These are phyloP conservation scores for Floccularia luteovirens DNA, from an alignment of 768 basidiomycete genomes.

Conservation along the genomic window DNA sequence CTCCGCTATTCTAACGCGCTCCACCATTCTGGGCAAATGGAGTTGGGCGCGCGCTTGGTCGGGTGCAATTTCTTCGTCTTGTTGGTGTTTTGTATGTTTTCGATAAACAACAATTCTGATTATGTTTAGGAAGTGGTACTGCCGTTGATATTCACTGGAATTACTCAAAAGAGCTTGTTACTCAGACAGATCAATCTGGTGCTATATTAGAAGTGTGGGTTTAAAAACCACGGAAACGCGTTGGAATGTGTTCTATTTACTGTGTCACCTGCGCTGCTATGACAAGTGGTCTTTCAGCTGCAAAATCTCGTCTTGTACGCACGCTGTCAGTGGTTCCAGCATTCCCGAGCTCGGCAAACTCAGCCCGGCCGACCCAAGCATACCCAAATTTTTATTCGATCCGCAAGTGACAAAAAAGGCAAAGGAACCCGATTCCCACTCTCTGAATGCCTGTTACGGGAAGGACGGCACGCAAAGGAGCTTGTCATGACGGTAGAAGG, in stretches of 20 bases:
- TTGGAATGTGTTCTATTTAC: not conserved
- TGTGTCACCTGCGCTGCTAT: not conserved
- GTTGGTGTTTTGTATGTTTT: not conserved
- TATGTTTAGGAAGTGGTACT: not conserved
- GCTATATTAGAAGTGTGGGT: not conserved
- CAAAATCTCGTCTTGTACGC: not conserved
- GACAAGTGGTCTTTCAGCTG: not conserved
- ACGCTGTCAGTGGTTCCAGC: not conserved
- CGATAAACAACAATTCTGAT: not conserved
- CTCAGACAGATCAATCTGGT: not conserved
- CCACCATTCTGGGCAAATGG: not conserved
- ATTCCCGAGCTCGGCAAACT: not conserved
- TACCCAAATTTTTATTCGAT: constrained; percentile 1
- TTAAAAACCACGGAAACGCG: not conserved
- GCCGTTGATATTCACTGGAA: not conserved
- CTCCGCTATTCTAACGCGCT: not conserved
- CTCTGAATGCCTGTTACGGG: not conserved
- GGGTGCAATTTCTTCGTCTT: not conserved
- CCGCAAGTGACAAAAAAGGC: not conserved
- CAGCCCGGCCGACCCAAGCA: not conserved
- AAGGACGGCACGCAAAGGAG: not conserved
- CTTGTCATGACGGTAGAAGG: not conserved
- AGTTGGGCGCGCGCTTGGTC: not conserved
- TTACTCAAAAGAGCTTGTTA: not conserved
- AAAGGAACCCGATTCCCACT: not conserved